Conservation (phyloP, 768 basidiomycete species). For the Mycena haematopus region DNA sequence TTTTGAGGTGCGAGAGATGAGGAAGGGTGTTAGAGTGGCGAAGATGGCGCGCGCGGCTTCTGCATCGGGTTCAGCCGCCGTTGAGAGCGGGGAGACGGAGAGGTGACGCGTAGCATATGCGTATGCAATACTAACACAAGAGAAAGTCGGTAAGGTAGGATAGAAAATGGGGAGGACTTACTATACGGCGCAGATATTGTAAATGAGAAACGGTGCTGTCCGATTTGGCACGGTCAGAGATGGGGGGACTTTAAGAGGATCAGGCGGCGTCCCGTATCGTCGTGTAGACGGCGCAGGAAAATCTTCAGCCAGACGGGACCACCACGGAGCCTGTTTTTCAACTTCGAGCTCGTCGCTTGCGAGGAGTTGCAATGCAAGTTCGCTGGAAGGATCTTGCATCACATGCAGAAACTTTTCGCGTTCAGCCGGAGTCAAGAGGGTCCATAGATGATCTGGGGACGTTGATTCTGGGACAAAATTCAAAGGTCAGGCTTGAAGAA, state of each 20-base stretch:
- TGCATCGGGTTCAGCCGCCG: constrained; percentile 48
- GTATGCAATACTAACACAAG: constrained; percentile 67
- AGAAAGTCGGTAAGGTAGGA: neutral
- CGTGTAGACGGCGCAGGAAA: constrained; percentile 6
- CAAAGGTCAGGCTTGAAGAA: neutral
- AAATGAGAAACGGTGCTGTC: constrained; percentile 55
- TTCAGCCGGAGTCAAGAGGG: constrained; percentile 64
- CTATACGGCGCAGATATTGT: constrained; percentile 75
- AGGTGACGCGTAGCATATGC: constrained; percentile 69
- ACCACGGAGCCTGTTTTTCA: constrained; percentile 73
- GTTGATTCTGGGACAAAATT: constrained; percentile 56
- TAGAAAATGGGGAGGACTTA: constrained; percentile 43
- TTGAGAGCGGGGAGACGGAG: constrained; percentile 61
- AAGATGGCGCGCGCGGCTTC: constrained; percentile 56
- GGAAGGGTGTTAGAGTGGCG: constrained; percentile 65
- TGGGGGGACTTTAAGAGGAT: constrained; percentile 52
- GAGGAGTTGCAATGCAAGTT: constrained; percentile 64
- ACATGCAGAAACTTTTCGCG: constrained; percentile 63
- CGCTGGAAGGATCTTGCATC: constrained; percentile 67
- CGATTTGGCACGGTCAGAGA: constrained; percentile 48
- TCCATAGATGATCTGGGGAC: constrained; percentile 65
- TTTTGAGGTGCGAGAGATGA: constrained; percentile 64
- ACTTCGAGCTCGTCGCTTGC: constrained; percentile 59
- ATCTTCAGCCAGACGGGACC: constrained; percentile 49
- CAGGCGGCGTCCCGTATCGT: constrained; percentile 47